These are phyloP conservation scores for Colletotrichum truncatum DNA, from an alignment of 2,329 filamentous ascomycete species.

Conservation along the genomic window DNA sequence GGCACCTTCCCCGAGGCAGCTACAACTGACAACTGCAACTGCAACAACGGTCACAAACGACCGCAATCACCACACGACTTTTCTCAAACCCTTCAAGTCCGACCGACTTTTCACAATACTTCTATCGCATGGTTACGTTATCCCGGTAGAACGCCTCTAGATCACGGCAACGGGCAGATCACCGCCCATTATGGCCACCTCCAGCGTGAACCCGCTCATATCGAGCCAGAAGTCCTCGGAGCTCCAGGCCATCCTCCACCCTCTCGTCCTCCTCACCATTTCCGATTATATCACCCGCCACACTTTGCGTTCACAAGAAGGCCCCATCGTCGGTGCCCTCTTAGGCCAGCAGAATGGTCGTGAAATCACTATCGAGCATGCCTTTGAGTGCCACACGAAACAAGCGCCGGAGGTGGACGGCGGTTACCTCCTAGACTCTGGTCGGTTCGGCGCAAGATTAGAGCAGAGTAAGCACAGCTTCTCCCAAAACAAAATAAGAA, in stretches of 20 bases:
- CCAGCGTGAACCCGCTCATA: slow-evolving; percentile 64
- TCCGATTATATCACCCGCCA: slow-evolving; percentile 97
- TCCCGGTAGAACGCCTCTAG: neutral
- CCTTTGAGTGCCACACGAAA: slow-evolving; percentile 80
- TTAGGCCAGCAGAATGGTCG: slow-evolving; percentile 91
- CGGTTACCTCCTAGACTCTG: slow-evolving; percentile 69
- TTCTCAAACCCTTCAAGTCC: neutral
- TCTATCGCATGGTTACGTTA: slow-evolving; percentile 7
- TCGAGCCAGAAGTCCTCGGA: slow-evolving; percentile 75
- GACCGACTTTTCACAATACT: neutral
- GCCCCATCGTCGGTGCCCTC: slow-evolving; percentile 86
- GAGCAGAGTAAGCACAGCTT: slow-evolving; percentile 76
- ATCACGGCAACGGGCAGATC: slow-evolving; percentile 17
- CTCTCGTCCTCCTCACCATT: slow-evolving; percentile 93
- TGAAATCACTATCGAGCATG: slow-evolving; percentile 90
- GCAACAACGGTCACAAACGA: neutral
- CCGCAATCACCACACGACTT: neutral
- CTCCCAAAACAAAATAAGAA: no score
- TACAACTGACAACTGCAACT: neutral
- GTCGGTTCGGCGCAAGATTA: slow-evolving; percentile 81
- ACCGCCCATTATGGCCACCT: slow-evolving; percentile 55
- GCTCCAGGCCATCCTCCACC: slow-evolving; percentile 86
- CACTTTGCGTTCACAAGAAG: slow-evolving; percentile 77
- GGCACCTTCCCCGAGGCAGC: slow-evolving; percentile 15
- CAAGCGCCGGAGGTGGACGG: slow-evolving; percentile 57